Conservation (phyloP, 192 early-diverging fungal species). For the Obelidium mucronatum region DNA sequence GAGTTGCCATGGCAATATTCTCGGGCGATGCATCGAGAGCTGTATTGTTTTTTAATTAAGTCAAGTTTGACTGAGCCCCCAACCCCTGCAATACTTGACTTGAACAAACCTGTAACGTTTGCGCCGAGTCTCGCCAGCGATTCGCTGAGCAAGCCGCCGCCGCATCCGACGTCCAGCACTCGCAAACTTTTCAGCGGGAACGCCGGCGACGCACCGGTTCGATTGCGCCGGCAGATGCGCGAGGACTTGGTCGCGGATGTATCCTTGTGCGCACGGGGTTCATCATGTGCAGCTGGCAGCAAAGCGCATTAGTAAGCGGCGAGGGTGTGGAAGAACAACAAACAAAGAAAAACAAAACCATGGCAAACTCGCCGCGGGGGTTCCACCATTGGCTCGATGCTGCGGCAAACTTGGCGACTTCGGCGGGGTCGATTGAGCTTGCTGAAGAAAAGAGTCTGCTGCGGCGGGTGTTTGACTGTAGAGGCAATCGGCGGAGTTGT, state of each 20-base stretch:
- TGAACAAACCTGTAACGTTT: conserved; percentile 25
- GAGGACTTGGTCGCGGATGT: conserved; percentile 66
- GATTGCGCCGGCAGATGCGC: conserved; percentile 1
- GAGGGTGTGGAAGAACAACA: conserved; percentile 76
- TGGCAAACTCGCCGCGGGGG: conserved; percentile 80
- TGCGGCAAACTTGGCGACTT: conserved; percentile 78
- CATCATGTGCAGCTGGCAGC: conserved; percentile 54
- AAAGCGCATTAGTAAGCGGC: conserved; percentile 36
- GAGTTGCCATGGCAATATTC: conserved; percentile 80
- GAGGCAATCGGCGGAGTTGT: no score
- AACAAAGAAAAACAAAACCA: conserved; percentile 63
- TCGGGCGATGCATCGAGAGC: conserved; percentile 89
- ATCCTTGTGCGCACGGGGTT: conserved; percentile 67
- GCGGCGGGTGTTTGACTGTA: no score
- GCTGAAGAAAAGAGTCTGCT: no score
- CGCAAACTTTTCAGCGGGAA: conserved; percentile 57
- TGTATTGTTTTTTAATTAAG: no score
- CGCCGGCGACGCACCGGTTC: conserved; percentile 2
- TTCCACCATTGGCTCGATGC: conserved; percentile 91
- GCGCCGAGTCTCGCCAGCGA: conserved; percentile 47
- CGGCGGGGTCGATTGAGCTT: conserved; percentile 71
- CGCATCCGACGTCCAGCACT: conserved; percentile 93
- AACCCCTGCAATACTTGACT: background rate
- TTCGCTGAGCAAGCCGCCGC: conserved; percentile 91
- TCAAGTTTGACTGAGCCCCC: no score